Conservation (phyloP, 805 yeast species). For the Myxozyma udenii region DNA sequence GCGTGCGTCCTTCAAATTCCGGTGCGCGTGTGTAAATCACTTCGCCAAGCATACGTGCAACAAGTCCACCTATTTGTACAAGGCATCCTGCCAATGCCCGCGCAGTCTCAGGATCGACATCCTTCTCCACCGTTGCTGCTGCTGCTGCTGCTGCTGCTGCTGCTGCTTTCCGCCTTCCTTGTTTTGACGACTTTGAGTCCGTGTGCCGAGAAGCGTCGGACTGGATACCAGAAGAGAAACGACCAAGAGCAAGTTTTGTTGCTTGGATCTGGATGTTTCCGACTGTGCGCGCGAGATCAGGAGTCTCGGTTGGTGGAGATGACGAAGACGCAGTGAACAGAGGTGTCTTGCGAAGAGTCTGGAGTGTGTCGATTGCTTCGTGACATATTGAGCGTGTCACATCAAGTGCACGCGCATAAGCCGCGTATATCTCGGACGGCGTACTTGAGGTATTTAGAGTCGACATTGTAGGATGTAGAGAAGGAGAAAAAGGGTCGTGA, state of each 20-base stretch:
- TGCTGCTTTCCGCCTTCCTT: not conserved
- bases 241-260: slow-evolving; percentile 22
- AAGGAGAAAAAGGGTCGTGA: too few relatives aligned
- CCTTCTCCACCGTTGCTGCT: not conserved
- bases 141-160: not conserved
- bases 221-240: slow-evolving; percentile 8
- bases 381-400: not conserved
- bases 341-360: not conserved
- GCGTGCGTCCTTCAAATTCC: not conserved
- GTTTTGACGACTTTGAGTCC: not conserved
- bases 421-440: too few relatives aligned
- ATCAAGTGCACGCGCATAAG: not conserved
- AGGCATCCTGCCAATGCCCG: slow-evolving; percentile 9
- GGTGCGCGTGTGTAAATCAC: not conserved
- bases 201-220: slow-evolving; percentile 10
- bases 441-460: too few relatives aligned
- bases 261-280: slow-evolving; percentile 19
- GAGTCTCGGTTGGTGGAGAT: not conserved
- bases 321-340: not conserved
- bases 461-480: too few relatives aligned
- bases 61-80: slow-evolving; percentile 6
- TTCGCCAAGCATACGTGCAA: slow-evolving; percentile 7
- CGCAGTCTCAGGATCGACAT: not conserved
- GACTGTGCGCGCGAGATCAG: slow-evolving; percentile 9
- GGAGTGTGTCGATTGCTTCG: not conserved